A percentile compares a stretch with the other conserved stretches of the same genome.
phyloP scores from a whole-genome alignment of 768 basidiomycete genomes.

The Lepiota subincarnata region DNA sequence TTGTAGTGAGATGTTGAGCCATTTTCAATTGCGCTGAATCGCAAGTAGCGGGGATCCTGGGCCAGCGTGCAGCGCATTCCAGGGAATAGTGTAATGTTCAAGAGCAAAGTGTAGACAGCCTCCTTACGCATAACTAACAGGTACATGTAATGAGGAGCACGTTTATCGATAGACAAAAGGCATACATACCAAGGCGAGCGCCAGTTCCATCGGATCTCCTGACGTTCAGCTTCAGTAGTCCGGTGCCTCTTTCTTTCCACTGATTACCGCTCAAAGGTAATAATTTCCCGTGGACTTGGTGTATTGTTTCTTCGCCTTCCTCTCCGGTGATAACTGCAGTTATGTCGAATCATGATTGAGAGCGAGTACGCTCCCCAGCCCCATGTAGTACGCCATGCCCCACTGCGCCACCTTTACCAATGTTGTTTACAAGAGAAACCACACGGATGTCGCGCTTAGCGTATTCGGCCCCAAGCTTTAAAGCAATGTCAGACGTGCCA shows the following conservation, averaged over 20 bases:
- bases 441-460: constrained; percentile 65
- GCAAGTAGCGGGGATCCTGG: constrained; percentile 75
- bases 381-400: constrained; percentile 86
- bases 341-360: constrained; percentile 1
- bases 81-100: constrained; percentile 72
- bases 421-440: constrained; percentile 71
- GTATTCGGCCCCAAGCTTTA: constrained; percentile 58
- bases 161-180: neutral
- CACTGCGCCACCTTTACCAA: constrained; percentile 92
- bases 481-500: constrained; percentile 60
- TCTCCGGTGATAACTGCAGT: constrained; percentile 56
- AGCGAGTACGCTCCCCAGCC: constrained; percentile 70
- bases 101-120: constrained; percentile 68
- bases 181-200: constrained; percentile 59
- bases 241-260: constrained; percentile 80
- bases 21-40: constrained; percentile 68
- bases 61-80: constrained; percentile 73
- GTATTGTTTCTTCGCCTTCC: constrained; percentile 75
- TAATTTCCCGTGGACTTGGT: constrained; percentile 75
- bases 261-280: constrained; percentile 54
- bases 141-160: constrained; percentile 4
- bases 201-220: constrained; percentile 56
- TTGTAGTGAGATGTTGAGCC: constrained; percentile 67
- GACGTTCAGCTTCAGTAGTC: constrained; percentile 68
- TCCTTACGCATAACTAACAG: constrained; percentile 79